A percentile compares a stretch with the other conserved stretches of the same genome.
Evolutionary conservation across 768 basidiomycete species (phyloP).

Genomic region (Kwoniella europaea): DNA sequence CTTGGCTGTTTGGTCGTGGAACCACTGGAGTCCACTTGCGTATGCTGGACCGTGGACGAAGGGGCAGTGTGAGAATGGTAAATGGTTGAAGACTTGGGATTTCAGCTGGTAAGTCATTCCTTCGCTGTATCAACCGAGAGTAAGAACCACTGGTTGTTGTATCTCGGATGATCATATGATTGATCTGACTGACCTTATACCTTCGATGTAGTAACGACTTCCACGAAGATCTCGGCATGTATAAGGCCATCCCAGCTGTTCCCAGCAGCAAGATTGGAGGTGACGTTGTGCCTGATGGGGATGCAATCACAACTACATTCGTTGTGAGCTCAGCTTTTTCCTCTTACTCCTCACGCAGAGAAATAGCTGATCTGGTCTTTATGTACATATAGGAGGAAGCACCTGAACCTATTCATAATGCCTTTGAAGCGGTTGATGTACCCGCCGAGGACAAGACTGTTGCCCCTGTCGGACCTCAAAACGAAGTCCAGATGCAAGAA

Average conservation of each 20-base stretch:
- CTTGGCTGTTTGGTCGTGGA: slow-evolving; percentile 71
- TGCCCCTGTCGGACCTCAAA: slow-evolving; percentile 47
- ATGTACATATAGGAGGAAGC: slow-evolving; percentile 41
- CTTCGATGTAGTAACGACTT: slow-evolving; percentile 45
- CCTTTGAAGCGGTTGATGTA: slow-evolving; percentile 42
- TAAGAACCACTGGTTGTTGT: too few relatives aligned
- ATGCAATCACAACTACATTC: slow-evolving; percentile 40
- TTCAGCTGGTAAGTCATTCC: slow-evolving; percentile 69
- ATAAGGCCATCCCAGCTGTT: slow-evolving; percentile 29
- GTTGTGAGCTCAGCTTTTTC: slow-evolving; percentile 28
- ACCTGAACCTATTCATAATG: slow-evolving; percentile 53
- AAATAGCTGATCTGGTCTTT: slow-evolving; percentile 1
- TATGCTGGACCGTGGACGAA: slow-evolving; percentile 91
- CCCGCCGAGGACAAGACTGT: slow-evolving; percentile 52
- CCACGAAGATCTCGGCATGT: slow-evolving; percentile 50
- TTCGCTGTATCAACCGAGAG: too few relatives aligned
- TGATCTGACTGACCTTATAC: neutral
- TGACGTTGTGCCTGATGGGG: slow-evolving; percentile 27
- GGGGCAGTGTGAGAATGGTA: slow-evolving; percentile 71
- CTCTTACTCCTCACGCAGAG: neutral
- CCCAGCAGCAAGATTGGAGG: slow-evolving; percentile 31
- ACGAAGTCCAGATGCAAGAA: slow-evolving; percentile 52
- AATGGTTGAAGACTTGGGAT: slow-evolving; percentile 95
- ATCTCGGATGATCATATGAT: slow-evolving; percentile 2
- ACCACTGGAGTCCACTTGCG: slow-evolving; percentile 75